Conservation (phyloP, 208 protist genomes). For the Wallacemonas sp. region DNA sequence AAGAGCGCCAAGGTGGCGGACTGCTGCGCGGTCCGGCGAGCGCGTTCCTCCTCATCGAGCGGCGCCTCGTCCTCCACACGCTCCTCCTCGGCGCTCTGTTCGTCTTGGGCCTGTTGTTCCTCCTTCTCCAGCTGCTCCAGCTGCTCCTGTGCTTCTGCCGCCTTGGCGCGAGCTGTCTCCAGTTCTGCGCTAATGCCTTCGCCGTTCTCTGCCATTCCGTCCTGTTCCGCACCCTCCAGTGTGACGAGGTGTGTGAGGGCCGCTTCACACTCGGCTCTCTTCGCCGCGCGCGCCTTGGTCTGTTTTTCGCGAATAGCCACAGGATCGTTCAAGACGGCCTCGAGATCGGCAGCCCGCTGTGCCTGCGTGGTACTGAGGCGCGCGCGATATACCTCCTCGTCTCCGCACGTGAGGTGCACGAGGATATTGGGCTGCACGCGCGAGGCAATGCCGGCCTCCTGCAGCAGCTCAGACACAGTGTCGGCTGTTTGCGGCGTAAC, state of each 20-base stretch:
- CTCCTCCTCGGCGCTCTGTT: background rate
- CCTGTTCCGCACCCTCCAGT: conserved; percentile 24
- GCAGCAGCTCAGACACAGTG: conserved; percentile 36
- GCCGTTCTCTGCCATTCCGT: conserved; percentile 21
- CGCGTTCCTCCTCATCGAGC: conserved; percentile 16
- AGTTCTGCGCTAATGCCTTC: too few species aligned
- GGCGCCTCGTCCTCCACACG: background rate
- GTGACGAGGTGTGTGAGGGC: conserved; percentile 28
- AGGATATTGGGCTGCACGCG: conserved; percentile 40
- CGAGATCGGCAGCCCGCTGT: conserved; percentile 1
- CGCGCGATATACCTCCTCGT: conserved; percentile 40
- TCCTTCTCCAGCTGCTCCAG: conserved; percentile 18
- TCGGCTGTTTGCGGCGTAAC: conserved; percentile 12
- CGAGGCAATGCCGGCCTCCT: conserved; percentile 24
- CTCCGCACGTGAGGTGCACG: conserved; percentile 50
- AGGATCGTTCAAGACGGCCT: conserved; percentile 9
- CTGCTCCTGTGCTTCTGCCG: conserved; percentile 29
- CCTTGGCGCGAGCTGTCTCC: conserved; percentile 31
- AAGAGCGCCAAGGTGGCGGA: conserved; percentile 18
- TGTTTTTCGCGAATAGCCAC: background rate
- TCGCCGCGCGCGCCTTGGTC: conserved; percentile 18
- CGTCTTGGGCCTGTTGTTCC: conserved; percentile 16
- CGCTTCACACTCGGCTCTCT: conserved; percentile 24
- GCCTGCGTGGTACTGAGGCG: too few species aligned
- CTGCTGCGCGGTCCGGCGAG: background rate